These are phyloP conservation scores for Aurantiochytrium sp. DNA, from an alignment of 108 stramenopile genomes.

Conservation along the genomic window DNA sequence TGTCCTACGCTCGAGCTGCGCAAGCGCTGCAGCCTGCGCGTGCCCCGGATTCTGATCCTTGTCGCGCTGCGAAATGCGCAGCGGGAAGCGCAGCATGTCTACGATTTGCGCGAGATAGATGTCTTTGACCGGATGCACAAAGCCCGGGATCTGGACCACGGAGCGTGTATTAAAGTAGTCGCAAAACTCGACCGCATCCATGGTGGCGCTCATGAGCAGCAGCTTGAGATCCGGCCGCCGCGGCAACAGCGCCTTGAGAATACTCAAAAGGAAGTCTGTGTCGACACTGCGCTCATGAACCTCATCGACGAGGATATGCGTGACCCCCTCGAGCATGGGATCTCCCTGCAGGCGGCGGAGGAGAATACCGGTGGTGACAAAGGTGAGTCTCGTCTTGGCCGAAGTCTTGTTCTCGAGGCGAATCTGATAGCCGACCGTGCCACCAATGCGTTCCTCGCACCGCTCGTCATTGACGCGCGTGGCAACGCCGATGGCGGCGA, in stretches of 20 bases:
- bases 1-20: neutral
- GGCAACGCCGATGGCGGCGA: conserved; percentile 53
- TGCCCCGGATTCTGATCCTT: neutral
- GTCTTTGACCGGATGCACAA: conserved; percentile 67
- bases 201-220: conserved; percentile 81
- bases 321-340: conserved; percentile 52
- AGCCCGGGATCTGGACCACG: conserved; percentile 66
- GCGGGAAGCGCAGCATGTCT: neutral
- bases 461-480: conserved; percentile 43
- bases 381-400: conserved; percentile 60
- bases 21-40: neutral
- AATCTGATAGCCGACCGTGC: conserved; percentile 75
- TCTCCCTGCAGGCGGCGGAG: conserved; percentile 71
- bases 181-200: conserved; percentile 71
- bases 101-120: conserved; percentile 37
- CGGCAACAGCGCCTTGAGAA: conserved; percentile 65
- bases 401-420: conserved; percentile 64
- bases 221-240: conserved; percentile 64
- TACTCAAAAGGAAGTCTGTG: conserved; percentile 78
- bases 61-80: neutral
- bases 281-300: conserved; percentile 79
- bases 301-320: conserved; percentile 74
- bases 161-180: conserved; percentile 67
- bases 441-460: conserved; percentile 10
- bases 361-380: conserved; percentile 81